Base-by-base conservation (phyloP, 805 yeast species). In the Metschnikowia colocasiae region DNA sequence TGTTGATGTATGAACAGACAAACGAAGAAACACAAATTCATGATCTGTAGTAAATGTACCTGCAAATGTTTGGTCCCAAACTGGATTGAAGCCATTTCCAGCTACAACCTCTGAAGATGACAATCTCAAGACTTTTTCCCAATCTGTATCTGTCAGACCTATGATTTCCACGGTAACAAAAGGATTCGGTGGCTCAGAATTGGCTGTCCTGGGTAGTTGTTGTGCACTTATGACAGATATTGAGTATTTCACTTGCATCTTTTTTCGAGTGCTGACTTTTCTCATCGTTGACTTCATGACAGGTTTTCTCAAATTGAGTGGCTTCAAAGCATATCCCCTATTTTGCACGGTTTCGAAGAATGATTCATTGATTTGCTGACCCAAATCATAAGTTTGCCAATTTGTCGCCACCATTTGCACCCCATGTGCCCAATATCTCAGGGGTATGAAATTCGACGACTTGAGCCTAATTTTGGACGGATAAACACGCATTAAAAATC, bases 371-470 rank as follows among this genome's bases (percentile, higher is more conserved):
- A 94, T 59, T 60, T 90, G 96, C 60, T 91, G 92, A 0, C 97
- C 97, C 15, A 81, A 49, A 60, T 94, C 99, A 61, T 80, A 84
- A 0, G 94, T 84, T 64, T 92, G 99, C 97, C 97, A 92, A 61
- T 92, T 94, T 0, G 96, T 83, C 0, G 99, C 98, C 4, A 87
- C 98, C 89, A 94, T 80, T 60, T 94, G 99, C 9, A 78, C 84
- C 0, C 99, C 99, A 40, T 77, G 70, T 42, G 74, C 74, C 99
- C 99, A 94, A 59, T 80, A 89, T 0, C 65, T 63, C 1, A 87
- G 65, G 0, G 99, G 98, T 37, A 77, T 78, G 60, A 88, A 91
- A 59, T 94, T 94, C 2, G 87, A 75, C 1, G 97, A 89, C 44
- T 74, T 83, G 52, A 87, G 75, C 34, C 97, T 68, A 47, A 82